These are phyloP conservation scores for Colletotrichum lupini DNA, from an alignment of 2,329 filamentous ascomycete species.

Conservation along the genomic window DNA sequence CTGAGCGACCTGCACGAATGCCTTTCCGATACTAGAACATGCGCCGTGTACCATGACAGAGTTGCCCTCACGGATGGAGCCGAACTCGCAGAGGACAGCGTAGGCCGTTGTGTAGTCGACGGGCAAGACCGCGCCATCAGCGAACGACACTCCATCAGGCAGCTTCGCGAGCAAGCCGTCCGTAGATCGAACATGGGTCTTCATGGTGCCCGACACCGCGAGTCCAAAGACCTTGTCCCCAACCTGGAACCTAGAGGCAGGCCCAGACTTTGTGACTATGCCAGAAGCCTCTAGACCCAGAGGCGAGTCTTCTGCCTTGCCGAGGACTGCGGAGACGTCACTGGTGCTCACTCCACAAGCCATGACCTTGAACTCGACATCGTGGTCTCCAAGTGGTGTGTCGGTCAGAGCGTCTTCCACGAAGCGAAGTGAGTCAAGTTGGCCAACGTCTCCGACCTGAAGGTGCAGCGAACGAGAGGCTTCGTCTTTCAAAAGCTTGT, in stretches of 20 bases:
- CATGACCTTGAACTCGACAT: conserved; percentile 54
- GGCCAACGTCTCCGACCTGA: conserved; percentile 43
- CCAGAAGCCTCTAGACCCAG: conserved; percentile 47
- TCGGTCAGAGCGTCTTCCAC: conserved; percentile 39
- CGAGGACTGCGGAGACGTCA: conserved; percentile 51
- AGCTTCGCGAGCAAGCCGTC: conserved; percentile 46
- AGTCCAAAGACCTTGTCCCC: conserved; percentile 45
- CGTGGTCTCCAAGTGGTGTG: conserved; percentile 43
- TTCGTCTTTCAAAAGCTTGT: neutral
- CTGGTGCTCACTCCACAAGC: conserved; percentile 57
- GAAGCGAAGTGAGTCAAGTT: conserved; percentile 41
- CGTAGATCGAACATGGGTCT: conserved; percentile 37
- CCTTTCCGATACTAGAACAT: conserved; percentile 48
- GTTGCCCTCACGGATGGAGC: conserved; percentile 41
- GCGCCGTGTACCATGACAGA: conserved; percentile 49
- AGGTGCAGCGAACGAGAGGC: conserved; percentile 42
- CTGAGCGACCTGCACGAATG: conserved; percentile 46
- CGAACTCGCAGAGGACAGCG: conserved; percentile 42
- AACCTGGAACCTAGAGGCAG: conserved; percentile 41
- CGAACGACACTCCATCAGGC: conserved; percentile 49
- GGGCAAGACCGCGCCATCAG: conserved; percentile 47
- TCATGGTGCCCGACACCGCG: conserved; percentile 34
- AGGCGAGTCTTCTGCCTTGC: conserved; percentile 33
- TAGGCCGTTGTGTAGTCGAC: conserved; percentile 46
- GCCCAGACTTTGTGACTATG: conserved; percentile 45